Percentiles rank a stretch among this genome's conserved stretches.
Evolutionary conservation across 257 asterid species (phyloP).

Genomic region (Ophiorrhiza pumila): DNA sequence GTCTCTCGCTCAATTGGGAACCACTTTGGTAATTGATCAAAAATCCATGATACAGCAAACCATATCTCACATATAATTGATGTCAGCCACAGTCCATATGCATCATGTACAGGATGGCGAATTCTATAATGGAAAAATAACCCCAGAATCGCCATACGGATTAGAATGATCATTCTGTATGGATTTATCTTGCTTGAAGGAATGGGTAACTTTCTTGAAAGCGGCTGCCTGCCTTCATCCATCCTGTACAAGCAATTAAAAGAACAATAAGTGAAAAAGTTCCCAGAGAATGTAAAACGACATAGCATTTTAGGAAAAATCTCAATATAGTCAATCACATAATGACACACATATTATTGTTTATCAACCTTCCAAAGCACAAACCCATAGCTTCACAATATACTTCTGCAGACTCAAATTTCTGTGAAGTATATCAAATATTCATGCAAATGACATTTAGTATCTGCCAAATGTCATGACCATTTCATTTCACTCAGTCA

Average conservation of each 20-base stretch:
- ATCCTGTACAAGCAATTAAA: conserved; percentile 45
- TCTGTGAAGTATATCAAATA: background rate
- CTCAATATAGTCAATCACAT: background rate
- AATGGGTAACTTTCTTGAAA: conserved; percentile 80
- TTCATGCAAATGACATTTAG: background rate
- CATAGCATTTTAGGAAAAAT: background rate
- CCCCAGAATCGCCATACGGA: conserved; percentile 77
- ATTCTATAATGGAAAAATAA: conserved; percentile 88
- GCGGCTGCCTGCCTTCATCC: conserved; percentile 99
- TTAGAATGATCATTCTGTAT: conserved; percentile 72
- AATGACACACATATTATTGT: background rate
- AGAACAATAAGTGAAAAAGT: conserved; percentile 1
- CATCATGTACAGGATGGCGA: conserved; percentile 82
- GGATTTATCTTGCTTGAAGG: conserved; percentile 93
- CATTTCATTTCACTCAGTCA: conserved; percentile 10
- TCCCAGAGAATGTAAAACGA: background rate
- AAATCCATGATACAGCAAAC: conserved; percentile 94
- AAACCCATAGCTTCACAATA: background rate
- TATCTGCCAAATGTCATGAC: conserved; percentile 6
- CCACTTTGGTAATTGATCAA: conserved; percentile 95
- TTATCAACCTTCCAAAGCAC: background rate
- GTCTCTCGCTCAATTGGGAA: conserved; percentile 87
- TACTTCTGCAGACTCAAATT: background rate
- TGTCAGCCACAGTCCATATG: conserved; percentile 89
- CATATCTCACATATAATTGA: conserved; percentile 94